Evolutionary conservation across 2,329 filamentous ascomycete species (phyloP).

Genomic region (Hymenoscyphus scutula): DNA sequence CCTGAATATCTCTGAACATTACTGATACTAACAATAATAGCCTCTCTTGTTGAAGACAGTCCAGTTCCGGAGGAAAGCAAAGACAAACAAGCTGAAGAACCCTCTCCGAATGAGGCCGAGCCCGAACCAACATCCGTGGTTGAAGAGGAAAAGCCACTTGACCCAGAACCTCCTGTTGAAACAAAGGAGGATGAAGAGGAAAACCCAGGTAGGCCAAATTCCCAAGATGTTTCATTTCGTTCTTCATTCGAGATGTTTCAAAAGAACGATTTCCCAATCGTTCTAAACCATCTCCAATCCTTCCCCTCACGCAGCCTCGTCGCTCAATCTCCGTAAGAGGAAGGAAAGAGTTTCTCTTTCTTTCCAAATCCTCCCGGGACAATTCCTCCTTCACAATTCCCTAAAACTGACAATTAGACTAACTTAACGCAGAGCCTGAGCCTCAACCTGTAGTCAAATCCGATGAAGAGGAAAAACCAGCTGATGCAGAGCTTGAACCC

Average conservation of each 20-base stretch:
- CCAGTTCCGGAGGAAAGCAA: not conserved
- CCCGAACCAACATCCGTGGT: not conserved
- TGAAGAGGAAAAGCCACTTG: not conserved
- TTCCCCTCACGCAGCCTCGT: too few species aligned
- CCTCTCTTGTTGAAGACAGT: not conserved
- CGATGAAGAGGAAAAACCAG: not conserved
- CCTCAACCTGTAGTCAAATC: not conserved
- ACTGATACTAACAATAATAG: too few species aligned
- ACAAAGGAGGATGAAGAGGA: not conserved
- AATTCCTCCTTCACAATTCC: too few species aligned
- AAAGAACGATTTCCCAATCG: too few species aligned
- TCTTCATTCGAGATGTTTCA: too few species aligned
- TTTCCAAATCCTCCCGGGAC: too few species aligned
- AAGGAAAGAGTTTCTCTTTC: too few species aligned
- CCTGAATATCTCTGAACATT: too few species aligned
- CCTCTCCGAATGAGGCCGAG: not conserved
- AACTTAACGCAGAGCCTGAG: not conserved
- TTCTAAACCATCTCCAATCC: too few species aligned
- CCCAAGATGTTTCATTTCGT: too few species aligned
- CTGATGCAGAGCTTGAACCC: not conserved
- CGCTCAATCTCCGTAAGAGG: too few species aligned
- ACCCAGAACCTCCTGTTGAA: not conserved
- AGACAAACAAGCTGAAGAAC: not conserved
- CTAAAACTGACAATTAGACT: too few species aligned
- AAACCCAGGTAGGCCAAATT: not conserved